These are phyloP conservation scores for Ceriops decandra DNA, from an alignment of 345 rosid genomes.

Conservation along the genomic window DNA sequence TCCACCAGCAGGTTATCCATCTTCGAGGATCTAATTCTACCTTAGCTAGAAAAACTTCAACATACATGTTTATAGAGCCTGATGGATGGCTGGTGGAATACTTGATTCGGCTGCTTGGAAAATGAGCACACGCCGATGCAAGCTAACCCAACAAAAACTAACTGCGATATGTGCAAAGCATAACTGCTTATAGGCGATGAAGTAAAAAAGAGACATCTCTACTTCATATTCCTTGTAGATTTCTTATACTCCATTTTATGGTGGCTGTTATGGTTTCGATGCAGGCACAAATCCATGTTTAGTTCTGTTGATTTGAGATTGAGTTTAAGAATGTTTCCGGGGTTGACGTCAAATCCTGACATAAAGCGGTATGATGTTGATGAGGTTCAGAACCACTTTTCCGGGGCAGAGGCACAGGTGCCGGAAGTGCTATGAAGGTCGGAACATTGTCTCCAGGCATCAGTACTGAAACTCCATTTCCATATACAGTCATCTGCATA, in stretches of 20 bases:
- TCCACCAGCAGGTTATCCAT: background rate
- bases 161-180: constrained; percentile 16
- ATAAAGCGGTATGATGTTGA: constrained; percentile 14
- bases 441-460: constrained; percentile 95
- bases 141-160: constrained; percentile 18
- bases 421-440: constrained; percentile 75
- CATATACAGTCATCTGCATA: constrained; percentile 70
- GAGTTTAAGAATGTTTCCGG: constrained; percentile 7
- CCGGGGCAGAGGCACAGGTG: constrained; percentile 49
- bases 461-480: constrained; percentile 78
- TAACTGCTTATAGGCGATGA: constrained; percentile 8
- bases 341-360: background rate
- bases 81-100: constrained; percentile 9
- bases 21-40: constrained; percentile 17
- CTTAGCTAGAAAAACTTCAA: constrained; percentile 14
- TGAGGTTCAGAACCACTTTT: constrained; percentile 25
- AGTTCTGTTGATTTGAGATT: constrained; percentile 15
- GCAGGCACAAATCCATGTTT: background rate
- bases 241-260: no score
- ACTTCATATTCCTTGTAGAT: background rate
- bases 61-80: constrained; percentile 11
- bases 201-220: constrained; percentile 9
- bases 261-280: background rate
- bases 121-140: constrained; percentile 9
- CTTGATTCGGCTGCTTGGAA: background rate